Evolutionary conservation across 495 filamentous ascomycete species (phyloP).

Genomic region (Cenococcum geophilum): DNA sequence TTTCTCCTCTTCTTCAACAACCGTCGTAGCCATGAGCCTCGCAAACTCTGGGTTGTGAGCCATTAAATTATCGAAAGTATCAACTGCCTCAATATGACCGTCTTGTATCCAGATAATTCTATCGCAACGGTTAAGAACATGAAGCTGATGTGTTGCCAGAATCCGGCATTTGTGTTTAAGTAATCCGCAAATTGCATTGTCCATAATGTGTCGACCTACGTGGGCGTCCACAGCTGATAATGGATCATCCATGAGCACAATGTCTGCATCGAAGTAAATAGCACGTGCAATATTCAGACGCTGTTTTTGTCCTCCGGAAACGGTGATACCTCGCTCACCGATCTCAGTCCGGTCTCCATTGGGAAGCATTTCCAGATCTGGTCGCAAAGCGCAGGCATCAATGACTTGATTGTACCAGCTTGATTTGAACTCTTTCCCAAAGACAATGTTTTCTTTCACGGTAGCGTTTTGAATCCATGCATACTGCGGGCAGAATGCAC

Average conservation of each 20-base stretch:
- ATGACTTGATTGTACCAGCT: conserved; percentile 58
- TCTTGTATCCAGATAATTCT: conserved; percentile 87
- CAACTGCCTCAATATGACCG: conserved; percentile 73
- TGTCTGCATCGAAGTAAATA: conserved; percentile 48
- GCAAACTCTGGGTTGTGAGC: conserved; percentile 64
- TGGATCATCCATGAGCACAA: conserved; percentile 50
- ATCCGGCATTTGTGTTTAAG: conserved; percentile 84
- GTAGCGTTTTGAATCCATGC: conserved; percentile 95
- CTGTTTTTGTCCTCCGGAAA: conserved; percentile 81
- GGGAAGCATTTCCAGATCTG: conserved; percentile 70
- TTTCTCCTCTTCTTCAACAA: conserved; percentile 60
- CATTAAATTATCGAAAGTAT: conserved; percentile 85
- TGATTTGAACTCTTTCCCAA: conserved; percentile 69
- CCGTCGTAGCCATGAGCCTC: conserved; percentile 75
- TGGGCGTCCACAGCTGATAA: conserved; percentile 50
- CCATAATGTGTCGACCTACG: conserved; percentile 85
- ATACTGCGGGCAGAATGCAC: conserved; percentile 91
- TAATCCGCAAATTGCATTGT: conserved; percentile 85
- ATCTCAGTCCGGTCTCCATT: conserved; percentile 68
- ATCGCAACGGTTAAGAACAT: conserved; percentile 85
- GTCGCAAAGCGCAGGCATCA: conserved; percentile 61
- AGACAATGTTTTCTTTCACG: conserved; percentile 82
- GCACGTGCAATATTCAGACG: conserved; percentile 59
- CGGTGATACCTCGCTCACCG: conserved; percentile 72
- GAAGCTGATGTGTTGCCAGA: conserved; percentile 89